phyloP scores from a whole-genome alignment of 2,329 filamentous ascomycete genomes.

The Phialophora tarda region DNA sequence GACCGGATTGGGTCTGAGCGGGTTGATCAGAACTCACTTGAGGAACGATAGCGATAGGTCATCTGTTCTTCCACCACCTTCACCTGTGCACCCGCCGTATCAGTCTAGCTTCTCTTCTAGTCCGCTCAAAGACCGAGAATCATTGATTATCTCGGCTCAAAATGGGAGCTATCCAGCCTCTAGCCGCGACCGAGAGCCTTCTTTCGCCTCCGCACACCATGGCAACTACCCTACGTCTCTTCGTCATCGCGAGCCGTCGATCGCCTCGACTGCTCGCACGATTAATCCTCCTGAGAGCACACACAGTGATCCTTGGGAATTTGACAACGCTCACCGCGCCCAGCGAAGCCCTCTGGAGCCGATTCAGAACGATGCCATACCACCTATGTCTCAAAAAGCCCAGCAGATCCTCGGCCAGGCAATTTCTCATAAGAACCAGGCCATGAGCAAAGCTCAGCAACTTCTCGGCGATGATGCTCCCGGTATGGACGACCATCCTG shows the following conservation, averaged over 20 bases:
- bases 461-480: slow-evolving; percentile 34
- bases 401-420: slow-evolving; percentile 49
- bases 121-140: slow-evolving; percentile 20
- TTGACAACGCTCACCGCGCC: slow-evolving; percentile 55
- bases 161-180: slow-evolving; percentile 7
- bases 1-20: slow-evolving; percentile 68
- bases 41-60: slow-evolving; percentile 81
- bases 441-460: slow-evolving; percentile 35
- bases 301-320: slow-evolving; percentile 61
- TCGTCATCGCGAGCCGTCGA: slow-evolving; percentile 39
- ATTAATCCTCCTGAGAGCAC: slow-evolving; percentile 56
- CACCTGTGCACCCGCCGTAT: slow-evolving; percentile 42
- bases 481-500: slow-evolving; percentile 10
- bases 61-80: slow-evolving; percentile 69
- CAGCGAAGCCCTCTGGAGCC: slow-evolving; percentile 25
- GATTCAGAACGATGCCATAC: slow-evolving; percentile 30
- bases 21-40: slow-evolving; percentile 82
- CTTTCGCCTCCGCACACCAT: slow-evolving; percentile 32
- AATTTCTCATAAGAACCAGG: slow-evolving; percentile 43
- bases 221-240: slow-evolving; percentile 13
- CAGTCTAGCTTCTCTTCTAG: slow-evolving; percentile 5
- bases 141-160: slow-evolving; percentile 38
- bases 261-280: slow-evolving; percentile 45
- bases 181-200: slow-evolving; percentile 36
- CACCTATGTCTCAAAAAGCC: slow-evolving; percentile 45